These are phyloP conservation scores for Sclerospora graminicola DNA, from an alignment of 352 stramenopile genomes.

Conservation along the genomic window DNA sequence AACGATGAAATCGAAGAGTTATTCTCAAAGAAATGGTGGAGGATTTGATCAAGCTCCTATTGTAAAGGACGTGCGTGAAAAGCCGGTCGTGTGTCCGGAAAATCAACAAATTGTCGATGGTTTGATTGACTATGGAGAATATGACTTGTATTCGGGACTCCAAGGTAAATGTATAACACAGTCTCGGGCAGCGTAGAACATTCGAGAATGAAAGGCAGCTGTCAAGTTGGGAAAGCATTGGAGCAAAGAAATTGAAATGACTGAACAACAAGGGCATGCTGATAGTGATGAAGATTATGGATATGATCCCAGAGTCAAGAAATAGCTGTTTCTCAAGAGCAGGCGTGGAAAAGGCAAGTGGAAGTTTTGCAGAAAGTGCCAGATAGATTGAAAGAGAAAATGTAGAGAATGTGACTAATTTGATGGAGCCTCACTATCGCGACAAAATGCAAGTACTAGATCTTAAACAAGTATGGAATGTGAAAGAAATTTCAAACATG, in stretches of 20 bases:
- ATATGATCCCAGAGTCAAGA: no score
- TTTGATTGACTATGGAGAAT: conserved; percentile 61
- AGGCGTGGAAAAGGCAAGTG: no score
- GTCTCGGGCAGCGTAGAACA: conserved; percentile 43
- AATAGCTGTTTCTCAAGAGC: no score
- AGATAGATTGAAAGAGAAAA: no score
- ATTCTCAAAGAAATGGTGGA: conserved; percentile 23
- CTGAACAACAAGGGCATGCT: conserved; percentile 34
- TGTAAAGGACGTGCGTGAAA: conserved; percentile 46
- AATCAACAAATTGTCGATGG: conserved; percentile 64
- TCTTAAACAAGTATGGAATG: no score
- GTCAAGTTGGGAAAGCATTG: conserved; percentile 45
- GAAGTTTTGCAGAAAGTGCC: no score
- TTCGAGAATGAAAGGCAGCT: conserved; percentile 38
- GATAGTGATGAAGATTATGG: no score
- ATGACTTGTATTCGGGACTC: conserved; percentile 46
- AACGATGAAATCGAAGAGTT: conserved; percentile 7
- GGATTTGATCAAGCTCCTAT: conserved; percentile 46
- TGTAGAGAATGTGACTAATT: no score
- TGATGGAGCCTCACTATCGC: no score
- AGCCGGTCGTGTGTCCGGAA: conserved; percentile 38
- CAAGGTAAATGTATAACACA: conserved; percentile 70
- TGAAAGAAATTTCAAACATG: no score
- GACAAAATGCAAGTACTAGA: no score
- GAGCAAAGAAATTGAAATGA: conserved; percentile 41